These are phyloP conservation scores for Botrytis fabae DNA, from an alignment of 2,329 filamentous ascomycete species.

Conservation along the genomic window DNA sequence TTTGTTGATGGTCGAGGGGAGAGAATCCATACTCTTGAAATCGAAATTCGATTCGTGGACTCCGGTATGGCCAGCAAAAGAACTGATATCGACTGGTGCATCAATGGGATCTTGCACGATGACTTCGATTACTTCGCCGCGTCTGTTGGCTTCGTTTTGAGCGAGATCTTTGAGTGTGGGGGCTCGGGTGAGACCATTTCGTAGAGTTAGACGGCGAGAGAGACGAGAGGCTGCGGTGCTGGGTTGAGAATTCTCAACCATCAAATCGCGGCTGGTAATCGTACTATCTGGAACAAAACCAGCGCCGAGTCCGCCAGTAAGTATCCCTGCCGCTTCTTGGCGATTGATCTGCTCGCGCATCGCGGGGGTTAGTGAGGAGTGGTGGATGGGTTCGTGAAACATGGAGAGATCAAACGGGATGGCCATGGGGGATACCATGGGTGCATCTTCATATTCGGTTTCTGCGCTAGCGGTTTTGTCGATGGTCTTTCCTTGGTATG, in stretches of 20 bases:
- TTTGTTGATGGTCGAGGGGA: conserved; percentile 27
- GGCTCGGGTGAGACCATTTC: conserved; percentile 35
- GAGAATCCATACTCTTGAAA: conserved; percentile 29
- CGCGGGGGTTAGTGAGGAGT: conserved; percentile 25
- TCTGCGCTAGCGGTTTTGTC: conserved; percentile 31
- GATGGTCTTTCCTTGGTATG: conserved; percentile 26
- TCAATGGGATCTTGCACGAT: conserved; percentile 45
- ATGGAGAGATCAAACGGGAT: conserved; percentile 35
- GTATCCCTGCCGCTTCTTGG: conserved; percentile 52
- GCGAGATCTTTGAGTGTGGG: conserved; percentile 52
- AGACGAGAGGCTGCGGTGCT: conserved; percentile 23
- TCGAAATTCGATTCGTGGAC: conserved; percentile 23
- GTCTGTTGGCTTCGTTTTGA: conserved; percentile 59
- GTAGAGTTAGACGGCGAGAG: conserved; percentile 32
- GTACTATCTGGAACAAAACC: conserved; percentile 52
- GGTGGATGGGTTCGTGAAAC: conserved; percentile 34
- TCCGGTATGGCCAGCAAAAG: conserved; percentile 31
- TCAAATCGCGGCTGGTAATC: conserved; percentile 53
- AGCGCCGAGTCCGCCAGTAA: conserved; percentile 59
- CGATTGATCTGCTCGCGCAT: conserved; percentile 33
- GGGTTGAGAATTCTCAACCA: conserved; percentile 40
- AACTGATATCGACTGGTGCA: conserved; percentile 35
- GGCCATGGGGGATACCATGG: conserved; percentile 26
- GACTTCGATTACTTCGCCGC: conserved; percentile 61
- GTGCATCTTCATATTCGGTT: conserved; percentile 29